Percentiles rank a stretch among this genome's conserved stretches.
phyloP scores from a whole-genome alignment of 2,329 filamentous ascomycete species.

The Corniculantispora saksenae region DNA sequence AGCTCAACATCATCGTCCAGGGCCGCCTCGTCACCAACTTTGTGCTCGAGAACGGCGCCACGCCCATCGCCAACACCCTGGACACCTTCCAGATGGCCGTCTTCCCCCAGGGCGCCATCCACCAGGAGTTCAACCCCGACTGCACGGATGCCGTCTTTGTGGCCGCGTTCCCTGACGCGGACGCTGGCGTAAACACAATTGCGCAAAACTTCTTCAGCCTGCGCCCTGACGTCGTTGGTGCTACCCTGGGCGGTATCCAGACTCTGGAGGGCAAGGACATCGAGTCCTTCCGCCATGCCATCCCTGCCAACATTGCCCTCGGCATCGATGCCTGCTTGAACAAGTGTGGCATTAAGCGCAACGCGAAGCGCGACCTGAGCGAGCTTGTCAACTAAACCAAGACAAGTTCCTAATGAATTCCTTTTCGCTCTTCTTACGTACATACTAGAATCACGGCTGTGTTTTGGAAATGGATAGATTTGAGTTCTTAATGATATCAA shows the following conservation, averaged over 20 bases:
- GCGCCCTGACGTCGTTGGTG: conserved; percentile 36
- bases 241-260: conserved; percentile 40
- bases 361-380: conserved; percentile 32
- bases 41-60: conserved; percentile 44
- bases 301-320: conserved; percentile 51
- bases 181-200: conserved; percentile 47
- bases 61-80: conserved; percentile 40
- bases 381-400: conserved; percentile 21
- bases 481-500: background rate
- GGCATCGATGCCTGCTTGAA: conserved; percentile 53
- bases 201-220: conserved; percentile 50
- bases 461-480: background rate
- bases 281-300: conserved; percentile 39
- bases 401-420: no score
- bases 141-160: conserved; percentile 51
- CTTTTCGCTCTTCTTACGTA: background rate
- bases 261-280: conserved; percentile 43
- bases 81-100: conserved; percentile 45
- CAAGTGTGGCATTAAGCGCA: conserved; percentile 46
- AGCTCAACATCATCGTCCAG: conserved; percentile 48
- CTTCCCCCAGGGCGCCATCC: conserved; percentile 51
- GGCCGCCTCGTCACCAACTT: conserved; percentile 48
- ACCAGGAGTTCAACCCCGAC: conserved; percentile 54
- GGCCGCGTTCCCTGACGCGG: conserved; percentile 47
- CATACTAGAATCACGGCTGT: background rate